Evolutionary conservation across 176 grass and related monocot species (phyloP).

Genomic region (Leersia perrieri): DNA sequence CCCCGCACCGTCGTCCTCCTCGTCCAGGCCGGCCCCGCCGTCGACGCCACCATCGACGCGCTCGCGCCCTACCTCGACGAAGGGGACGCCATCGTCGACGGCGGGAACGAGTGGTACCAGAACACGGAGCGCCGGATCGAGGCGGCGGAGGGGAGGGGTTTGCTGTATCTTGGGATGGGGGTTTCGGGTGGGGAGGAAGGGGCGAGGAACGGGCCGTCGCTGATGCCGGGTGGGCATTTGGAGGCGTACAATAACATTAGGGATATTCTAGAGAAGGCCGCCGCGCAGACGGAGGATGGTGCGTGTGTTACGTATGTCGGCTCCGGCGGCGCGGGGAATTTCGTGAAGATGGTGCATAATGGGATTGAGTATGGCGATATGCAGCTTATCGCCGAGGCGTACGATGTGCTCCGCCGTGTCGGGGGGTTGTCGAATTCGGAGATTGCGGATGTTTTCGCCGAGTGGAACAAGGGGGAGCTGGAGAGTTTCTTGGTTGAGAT

Average conservation of each 20-base stretch:
- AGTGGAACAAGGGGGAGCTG: constrained; percentile 81
- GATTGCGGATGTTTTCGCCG: constrained; percentile 61
- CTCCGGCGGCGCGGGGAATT: constrained; percentile 70
- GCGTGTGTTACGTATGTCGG: constrained; percentile 82
- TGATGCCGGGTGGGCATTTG: constrained; percentile 74
- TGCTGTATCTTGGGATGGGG: constrained; percentile 94
- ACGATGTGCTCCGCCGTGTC: constrained; percentile 63
- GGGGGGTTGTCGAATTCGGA: constrained; percentile 57
- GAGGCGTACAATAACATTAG: constrained; percentile 73
- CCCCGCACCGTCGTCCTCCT: constrained; percentile 79
- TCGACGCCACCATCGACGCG: constrained; percentile 70
- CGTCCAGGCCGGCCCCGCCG: constrained; percentile 71
- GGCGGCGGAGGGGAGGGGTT: too few species aligned
- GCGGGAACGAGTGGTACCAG: constrained; percentile 92
- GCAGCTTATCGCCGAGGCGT: constrained; percentile 81
- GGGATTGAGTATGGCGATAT: constrained; percentile 92
- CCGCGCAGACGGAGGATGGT: constrained; percentile 82
- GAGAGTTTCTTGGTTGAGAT: constrained; percentile 95
- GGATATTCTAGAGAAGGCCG: constrained; percentile 62
- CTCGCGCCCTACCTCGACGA: constrained; percentile 67
- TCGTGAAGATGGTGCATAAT: constrained; percentile 96
- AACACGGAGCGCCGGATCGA: constrained; percentile 79
- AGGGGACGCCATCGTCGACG: constrained; percentile 81
- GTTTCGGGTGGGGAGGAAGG: constrained; percentile 84
- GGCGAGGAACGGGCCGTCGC: constrained; percentile 73